Percentiles rank a stretch among this genome's conserved stretches.
These are phyloP conservation scores for Melocanna baccifera DNA, from an alignment of 176 grass and related monocot genomes.

Conservation along the genomic window DNA sequence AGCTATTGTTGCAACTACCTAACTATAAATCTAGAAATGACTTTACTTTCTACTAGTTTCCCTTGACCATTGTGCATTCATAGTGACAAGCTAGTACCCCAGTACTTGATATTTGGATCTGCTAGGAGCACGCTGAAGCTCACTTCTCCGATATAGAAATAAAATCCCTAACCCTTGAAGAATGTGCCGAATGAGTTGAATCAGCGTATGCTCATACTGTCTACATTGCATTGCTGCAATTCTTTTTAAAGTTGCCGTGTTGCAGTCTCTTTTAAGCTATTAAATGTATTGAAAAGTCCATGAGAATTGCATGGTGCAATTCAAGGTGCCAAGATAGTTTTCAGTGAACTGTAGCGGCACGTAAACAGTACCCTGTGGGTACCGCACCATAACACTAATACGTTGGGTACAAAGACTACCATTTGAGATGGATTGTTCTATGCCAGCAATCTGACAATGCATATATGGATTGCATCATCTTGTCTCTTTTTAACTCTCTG, in stretches of 20 bases:
- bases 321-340: not conserved
- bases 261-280: not conserved
- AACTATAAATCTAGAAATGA: conserved; percentile 8
- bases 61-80: not conserved
- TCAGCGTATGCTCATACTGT: not conserved
- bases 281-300: not conserved
- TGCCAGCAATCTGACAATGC: not conserved
- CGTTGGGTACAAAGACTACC: not conserved
- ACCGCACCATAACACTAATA: not conserved
- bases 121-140: not conserved
- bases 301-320: not conserved
- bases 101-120: not conserved
- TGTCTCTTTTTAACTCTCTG: not conserved
- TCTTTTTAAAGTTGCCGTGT: not conserved
- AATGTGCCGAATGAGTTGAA: not conserved
- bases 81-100: not conserved
- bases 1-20: not conserved
- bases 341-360: not conserved
- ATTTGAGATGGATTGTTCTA: not conserved
- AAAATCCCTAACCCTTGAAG: not conserved
- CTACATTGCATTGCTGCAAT: not conserved
- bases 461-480: not conserved
- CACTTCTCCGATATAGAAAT: conserved; percentile 15
- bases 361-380: too few relatives aligned
- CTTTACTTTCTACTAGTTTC: not conserved